Percentiles rank a stretch among this genome's conserved stretches.
Conservation (phyloP, 129 eudicot genomes). For the Pseudognaphalium luteoalbum region DNA sequence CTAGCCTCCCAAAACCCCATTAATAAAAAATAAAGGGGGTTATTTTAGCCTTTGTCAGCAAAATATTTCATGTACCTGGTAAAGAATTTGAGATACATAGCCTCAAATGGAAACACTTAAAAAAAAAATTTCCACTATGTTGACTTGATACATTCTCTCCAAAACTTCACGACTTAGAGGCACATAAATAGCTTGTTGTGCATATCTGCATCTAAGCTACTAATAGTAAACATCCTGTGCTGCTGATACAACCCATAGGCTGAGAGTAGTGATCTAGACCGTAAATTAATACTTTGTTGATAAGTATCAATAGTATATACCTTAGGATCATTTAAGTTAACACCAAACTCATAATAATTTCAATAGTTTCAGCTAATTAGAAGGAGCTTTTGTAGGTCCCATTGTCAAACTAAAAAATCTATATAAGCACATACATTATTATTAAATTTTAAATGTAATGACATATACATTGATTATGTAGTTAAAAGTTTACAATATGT, state of each 20-base stretch:
- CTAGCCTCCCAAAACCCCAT: background rate
- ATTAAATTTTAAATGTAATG: too few species aligned
- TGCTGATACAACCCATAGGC: conserved; percentile 54
- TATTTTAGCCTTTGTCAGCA: background rate
- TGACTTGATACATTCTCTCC: conserved; percentile 29
- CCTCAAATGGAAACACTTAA: conserved; percentile 41
- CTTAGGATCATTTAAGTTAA: too few species aligned
- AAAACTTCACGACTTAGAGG: conserved; percentile 42
- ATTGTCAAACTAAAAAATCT: too few species aligned
- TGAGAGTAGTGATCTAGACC: conserved; percentile 68
- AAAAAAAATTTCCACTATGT: conserved; percentile 20
- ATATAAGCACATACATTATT: too few species aligned
- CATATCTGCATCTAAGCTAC: conserved; percentile 33
- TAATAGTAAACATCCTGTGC: conserved; percentile 28
- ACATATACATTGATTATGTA: too few species aligned
- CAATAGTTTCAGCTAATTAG: too few species aligned
- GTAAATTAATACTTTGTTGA: conserved; percentile 2
- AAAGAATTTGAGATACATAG: conserved; percentile 55
- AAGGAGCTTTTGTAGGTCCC: too few species aligned
- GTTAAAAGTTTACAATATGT: too few species aligned
- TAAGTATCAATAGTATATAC: too few species aligned
- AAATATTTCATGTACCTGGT: conserved; percentile 11
- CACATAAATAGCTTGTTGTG: conserved; percentile 47
- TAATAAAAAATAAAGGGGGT: conserved; percentile 3
- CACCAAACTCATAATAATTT: too few species aligned